A percentile compares a stretch with the other conserved stretches of the same genome.
Conservation (phyloP, 2,329 filamentous ascomycete genomes). For the Samsoniella hepiali region DNA sequence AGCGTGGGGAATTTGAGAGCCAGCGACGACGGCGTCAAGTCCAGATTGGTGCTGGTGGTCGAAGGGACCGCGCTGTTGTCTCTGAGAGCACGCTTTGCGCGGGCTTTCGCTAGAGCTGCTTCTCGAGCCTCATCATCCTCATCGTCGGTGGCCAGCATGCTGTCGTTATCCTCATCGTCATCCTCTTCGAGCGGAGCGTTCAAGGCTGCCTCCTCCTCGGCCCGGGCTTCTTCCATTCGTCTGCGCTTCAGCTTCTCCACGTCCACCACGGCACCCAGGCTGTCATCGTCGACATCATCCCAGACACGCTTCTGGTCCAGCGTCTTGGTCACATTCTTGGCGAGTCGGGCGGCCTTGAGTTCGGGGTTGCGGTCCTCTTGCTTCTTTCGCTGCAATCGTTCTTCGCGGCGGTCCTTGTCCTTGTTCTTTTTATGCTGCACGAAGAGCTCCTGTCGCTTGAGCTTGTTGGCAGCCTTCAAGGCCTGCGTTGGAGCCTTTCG, state of each 20-base stretch:
- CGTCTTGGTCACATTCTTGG: conserved; percentile 74
- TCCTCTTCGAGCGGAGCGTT: conserved; percentile 43
- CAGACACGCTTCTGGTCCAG: conserved; percentile 86
- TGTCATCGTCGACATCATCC: conserved; percentile 71
- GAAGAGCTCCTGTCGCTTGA: conserved; percentile 73
- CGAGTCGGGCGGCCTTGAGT: conserved; percentile 68
- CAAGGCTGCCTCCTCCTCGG: conserved; percentile 46
- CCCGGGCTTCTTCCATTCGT: conserved; percentile 52
- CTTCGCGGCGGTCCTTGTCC: conserved; percentile 71
- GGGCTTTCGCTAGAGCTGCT: conserved; percentile 42
- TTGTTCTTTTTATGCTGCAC: conserved; percentile 75
- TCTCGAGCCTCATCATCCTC: conserved; percentile 49
- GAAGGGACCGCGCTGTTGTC: conserved; percentile 55
- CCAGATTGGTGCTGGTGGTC: conserved; percentile 61
- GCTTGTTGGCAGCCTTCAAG: conserved; percentile 66
- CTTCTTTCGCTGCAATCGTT: conserved; percentile 74
- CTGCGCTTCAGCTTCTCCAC: conserved; percentile 57
- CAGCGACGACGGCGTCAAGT: conserved; percentile 58
- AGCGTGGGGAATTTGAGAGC: conserved; percentile 60
- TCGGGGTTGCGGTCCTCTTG: conserved; percentile 82
- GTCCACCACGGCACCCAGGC: conserved; percentile 54
- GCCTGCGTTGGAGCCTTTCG: conserved; percentile 35
- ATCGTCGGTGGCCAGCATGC: conserved; percentile 70
- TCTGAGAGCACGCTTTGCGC: conserved; percentile 43
- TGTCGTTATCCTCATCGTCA: conserved; percentile 64